Evolutionary conservation across 768 basidiomycete species (phyloP).

Genomic region (Hirschioporus abietinus): DNA sequence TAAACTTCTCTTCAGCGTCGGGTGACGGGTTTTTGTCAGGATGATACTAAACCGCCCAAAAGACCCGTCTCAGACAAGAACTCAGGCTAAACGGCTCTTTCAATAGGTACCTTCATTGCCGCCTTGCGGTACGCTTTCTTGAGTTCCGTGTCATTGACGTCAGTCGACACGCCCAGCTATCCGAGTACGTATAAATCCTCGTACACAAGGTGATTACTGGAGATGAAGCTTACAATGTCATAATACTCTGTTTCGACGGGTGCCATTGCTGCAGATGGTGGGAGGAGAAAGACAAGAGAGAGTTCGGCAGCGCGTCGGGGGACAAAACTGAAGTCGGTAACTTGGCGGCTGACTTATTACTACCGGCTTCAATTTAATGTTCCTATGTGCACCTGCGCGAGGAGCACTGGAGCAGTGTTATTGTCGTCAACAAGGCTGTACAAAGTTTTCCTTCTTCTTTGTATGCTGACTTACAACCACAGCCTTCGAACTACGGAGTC

Average conservation of each 20-base stretch:
- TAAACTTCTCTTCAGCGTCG: conserved; percentile 96
- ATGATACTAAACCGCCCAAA: conserved; percentile 57
- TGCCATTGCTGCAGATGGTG: conserved; percentile 42
- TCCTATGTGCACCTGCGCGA: too few relatives aligned
- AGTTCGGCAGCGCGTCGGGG: conserved; percentile 5
- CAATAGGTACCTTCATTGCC: conserved; percentile 74
- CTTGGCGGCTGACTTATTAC: too few relatives aligned
- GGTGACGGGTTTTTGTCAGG: conserved; percentile 91
- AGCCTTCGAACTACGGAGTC: too few relatives aligned
- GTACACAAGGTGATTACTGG: too few relatives aligned
- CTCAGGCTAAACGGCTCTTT: conserved; percentile 2
- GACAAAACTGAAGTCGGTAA: too few relatives aligned
- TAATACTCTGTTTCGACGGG: conserved; percentile 91
- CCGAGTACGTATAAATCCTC: not conserved
- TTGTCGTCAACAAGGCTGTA: too few relatives aligned
- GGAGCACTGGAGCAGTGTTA: too few relatives aligned
- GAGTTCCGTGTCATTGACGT: conserved; percentile 73
- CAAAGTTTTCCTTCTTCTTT: too few relatives aligned
- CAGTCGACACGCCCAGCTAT: conserved; percentile 66
- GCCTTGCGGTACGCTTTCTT: conserved; percentile 96
- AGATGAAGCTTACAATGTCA: conserved; percentile 58
- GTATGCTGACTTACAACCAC: too few relatives aligned
- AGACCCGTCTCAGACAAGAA: conserved; percentile 7
- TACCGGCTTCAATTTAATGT: too few relatives aligned
- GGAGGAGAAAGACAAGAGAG: conserved; percentile 6